Base-by-base conservation (phyloP, 1,284 basidiomycete genomes). In the Leccinum brunneo-olivaceum region DNA sequence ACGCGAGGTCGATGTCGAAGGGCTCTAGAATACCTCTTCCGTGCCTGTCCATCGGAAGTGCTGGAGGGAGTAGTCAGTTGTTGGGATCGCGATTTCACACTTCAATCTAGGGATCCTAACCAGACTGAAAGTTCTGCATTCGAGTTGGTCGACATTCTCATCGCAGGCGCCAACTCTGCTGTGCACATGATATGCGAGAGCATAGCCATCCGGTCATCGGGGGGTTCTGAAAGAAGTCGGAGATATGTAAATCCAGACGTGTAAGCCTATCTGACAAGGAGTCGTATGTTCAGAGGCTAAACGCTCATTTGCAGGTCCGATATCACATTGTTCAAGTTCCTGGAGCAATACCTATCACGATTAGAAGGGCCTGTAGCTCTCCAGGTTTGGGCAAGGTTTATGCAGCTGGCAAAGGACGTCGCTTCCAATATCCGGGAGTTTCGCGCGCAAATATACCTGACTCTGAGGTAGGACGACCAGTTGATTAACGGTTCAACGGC, bases 131-230 rank as follows among this genome's bases (percentile, higher is more conserved):
- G 72, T 39, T 69, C 74, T 7, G 74, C 85, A 2, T 93, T 95
- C 55, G 86, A 92, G 47, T 76, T 96, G 34, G 70, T 96, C 9
- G 90, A 94, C 56, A 68, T 83, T 11, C 74, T 98, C 15, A 80
- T 92, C 2, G 76, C 90, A 1, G 95, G 81, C 57, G 86, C 91
- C 2, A 91, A 94, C 57, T 88, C 79, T 50, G 82, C 90, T 2
- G 90, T 97, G 1, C 84, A 92, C 49, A 88, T 94, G 74, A 69
- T 94, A 15, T 94, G 89, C 60, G 93, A 97, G 60, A 83, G 84
- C 53, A 84, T 90, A 40, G 70, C 72, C 29, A 64, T 67, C 51
- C 75, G 84, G 18, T 67, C 76, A 19, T 65, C 76, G 11, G 67
- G 71, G 7, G 58, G 70, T 5, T 65, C 76, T 10, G 81, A 88